phyloP scores from a whole-genome alignment of 73 alveolate genomes.

The Tetrahymena elliotti region DNA sequence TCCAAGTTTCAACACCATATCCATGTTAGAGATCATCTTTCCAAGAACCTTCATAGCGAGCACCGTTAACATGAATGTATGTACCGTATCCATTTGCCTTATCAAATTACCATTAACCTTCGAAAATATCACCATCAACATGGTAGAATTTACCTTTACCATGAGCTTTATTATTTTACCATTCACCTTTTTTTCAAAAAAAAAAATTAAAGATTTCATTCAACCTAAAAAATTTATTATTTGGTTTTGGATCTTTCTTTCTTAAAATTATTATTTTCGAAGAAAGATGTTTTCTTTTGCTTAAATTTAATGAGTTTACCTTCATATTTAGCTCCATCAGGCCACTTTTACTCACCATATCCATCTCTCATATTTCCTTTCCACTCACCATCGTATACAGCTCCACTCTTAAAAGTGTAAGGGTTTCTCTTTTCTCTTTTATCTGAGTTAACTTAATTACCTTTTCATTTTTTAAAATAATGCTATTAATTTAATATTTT shows the following conservation, averaged over 20 bases:
- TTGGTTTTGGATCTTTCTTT: background rate
- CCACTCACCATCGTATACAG: conserved; percentile 79
- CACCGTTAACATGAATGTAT: conserved; percentile 50
- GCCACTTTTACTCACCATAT: conserved; percentile 35
- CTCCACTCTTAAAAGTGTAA: conserved; percentile 65
- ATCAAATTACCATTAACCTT: conserved; percentile 55
- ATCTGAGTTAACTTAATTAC: background rate
- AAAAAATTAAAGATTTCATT: background rate
- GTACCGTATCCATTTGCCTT: conserved; percentile 60
- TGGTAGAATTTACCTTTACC: conserved; percentile 50
- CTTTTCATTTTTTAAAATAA: background rate
- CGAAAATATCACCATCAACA: conserved; percentile 53
- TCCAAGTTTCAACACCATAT: conserved; percentile 48
- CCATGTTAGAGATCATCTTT: conserved; percentile 47
- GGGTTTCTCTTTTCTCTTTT: conserved; percentile 55
- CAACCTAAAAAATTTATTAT: too few relatives aligned
- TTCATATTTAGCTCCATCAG: conserved; percentile 29
- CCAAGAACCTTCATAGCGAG: conserved; percentile 56
- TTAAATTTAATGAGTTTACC: background rate
- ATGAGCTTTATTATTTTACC: conserved; percentile 50
- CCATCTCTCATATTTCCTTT: conserved; percentile 76
- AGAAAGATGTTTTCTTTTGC: background rate
- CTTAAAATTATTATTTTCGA: too few relatives aligned
- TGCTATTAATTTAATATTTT: too few relatives aligned
- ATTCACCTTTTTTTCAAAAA: conserved; percentile 34